phyloP scores from a whole-genome alignment of 1,284 basidiomycete genomes.

The Meira nashicola region DNA sequence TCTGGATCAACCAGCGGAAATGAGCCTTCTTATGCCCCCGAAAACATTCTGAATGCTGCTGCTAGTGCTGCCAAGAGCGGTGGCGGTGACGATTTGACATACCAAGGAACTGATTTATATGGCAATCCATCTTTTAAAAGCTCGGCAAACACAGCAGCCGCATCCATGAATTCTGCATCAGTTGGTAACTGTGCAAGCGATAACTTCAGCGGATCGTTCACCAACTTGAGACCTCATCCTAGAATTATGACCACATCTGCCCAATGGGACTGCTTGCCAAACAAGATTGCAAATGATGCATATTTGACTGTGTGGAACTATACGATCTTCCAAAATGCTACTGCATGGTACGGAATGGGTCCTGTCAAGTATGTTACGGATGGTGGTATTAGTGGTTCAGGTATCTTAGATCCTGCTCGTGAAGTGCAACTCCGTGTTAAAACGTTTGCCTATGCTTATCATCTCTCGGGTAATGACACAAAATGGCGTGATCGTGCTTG shows the following conservation, averaged over 20 bases:
- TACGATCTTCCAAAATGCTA: conserved; percentile 83
- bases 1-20: conserved; percentile 10
- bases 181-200: conserved; percentile 5
- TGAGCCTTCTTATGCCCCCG: conserved; percentile 25
- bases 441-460: conserved; percentile 84
- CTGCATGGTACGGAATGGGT: conserved; percentile 60
- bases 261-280: conserved; percentile 78
- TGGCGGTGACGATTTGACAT: conserved; percentile 66
- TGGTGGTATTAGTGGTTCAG: conserved; percentile 63
- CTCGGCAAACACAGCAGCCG: conserved; percentile 36
- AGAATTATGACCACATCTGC: conserved; percentile 84
- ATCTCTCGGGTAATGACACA: conserved; percentile 76
- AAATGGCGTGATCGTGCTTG: conserved; percentile 82
- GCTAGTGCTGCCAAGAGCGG: conserved; percentile 63
- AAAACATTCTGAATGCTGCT: conserved; percentile 55
- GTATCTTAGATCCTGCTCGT: conserved; percentile 87
- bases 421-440: conserved; percentile 86
- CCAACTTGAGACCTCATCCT: conserved; percentile 71
- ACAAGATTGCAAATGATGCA: conserved; percentile 75
- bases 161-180: not conserved
- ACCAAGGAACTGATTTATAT: conserved; percentile 61
- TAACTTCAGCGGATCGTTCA: conserved; percentile 8
- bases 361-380: conserved; percentile 73
- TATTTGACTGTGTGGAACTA: conserved; percentile 85
- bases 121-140: conserved; percentile 82